A percentile compares a stretch with the other conserved stretches of the same genome.
phyloP scores from a whole-genome alignment of 495 filamentous ascomycete genomes.

The Cladorrhinum samala region DNA sequence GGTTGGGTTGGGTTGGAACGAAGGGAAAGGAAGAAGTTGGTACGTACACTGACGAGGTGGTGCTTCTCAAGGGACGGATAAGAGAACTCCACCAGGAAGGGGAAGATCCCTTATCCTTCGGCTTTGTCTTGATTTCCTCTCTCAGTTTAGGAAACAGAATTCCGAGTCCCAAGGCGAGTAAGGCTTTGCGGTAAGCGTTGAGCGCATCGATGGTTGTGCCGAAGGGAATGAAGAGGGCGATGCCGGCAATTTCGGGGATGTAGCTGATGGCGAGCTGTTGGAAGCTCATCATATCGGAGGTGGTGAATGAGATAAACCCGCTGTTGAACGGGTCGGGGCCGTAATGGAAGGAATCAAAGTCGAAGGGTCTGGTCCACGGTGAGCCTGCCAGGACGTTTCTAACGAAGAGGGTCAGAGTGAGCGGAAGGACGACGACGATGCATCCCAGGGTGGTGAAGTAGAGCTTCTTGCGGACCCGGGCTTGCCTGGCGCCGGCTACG shows the following conservation, averaged over 20 bases:
- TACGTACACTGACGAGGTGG: too few species aligned
- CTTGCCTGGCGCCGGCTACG: constrained; percentile 35
- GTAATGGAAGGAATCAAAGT: constrained; percentile 32
- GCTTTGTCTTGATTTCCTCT: constrained; percentile 22
- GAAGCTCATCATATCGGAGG: constrained; percentile 40
- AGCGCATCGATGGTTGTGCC: constrained; percentile 72
- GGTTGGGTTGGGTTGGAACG: neutral
- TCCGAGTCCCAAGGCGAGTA: constrained; percentile 46
- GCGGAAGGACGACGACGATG: constrained; percentile 59
- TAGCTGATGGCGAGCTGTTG: constrained; percentile 59
- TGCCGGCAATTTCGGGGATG: constrained; percentile 54
- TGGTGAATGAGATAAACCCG: constrained; percentile 55
- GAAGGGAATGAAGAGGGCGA: constrained; percentile 69
- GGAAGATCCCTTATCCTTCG: neutral
- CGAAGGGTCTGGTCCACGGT: constrained; percentile 46
- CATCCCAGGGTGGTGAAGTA: constrained; percentile 67
- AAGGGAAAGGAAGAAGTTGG: too few species aligned
- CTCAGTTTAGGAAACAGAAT: constrained; percentile 39
- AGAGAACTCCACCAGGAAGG: constrained; percentile 12
- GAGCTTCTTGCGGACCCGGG: constrained; percentile 66
- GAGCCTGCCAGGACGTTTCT: constrained; percentile 43
- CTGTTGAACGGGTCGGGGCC: constrained; percentile 40
- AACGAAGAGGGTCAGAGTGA: constrained; percentile 55
- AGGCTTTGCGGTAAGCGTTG: constrained; percentile 59
- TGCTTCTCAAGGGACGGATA: neutral